Evolutionary conservation across 2,329 filamentous ascomycete species (phyloP), one percentile per base, ranked within the genome.

Genomic region (Colletotrichum sp.): DNA sequence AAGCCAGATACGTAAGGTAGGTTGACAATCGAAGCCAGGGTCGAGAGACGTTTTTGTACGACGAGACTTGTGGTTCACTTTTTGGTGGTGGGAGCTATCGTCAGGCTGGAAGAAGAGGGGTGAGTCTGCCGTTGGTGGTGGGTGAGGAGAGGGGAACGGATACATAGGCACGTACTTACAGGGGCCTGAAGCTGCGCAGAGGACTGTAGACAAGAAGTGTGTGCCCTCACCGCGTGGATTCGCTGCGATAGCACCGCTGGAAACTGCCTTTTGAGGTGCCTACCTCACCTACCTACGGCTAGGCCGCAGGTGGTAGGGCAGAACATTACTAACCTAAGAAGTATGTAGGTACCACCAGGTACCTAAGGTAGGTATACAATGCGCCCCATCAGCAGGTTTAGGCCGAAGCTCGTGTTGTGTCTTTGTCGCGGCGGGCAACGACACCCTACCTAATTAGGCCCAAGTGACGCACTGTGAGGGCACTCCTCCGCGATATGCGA

Each of bases 51-150:
- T 66, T 34, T 66, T 55, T 72, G 52, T 73, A 72, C 32, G 32
- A 56, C 61, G 30, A 58, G 55, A 66, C 61, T 66, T 71, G 62
- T 24, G 62, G 55, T 62, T 56, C 43, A 12, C 56, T 34, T 66
- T 71, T 71, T 58, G 43, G 62, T 69, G 66, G 69, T 55, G 56
- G 64, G 68, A 75, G 73, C 70, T 72, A 70, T 75, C 58, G 56
- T 68, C 70, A 66, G 73, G 73, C 65, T 69, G 58, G 60, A 38
- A 43, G 66, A 70, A 65, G 65, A 74, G 72, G 66, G 52, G 66
- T 55, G 73, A 67, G n/a, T 66, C 43, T 61, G 48, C 21, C 67
- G 70, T 60, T 52, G 36, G 60, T 68, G 26, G 64, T 69, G 64
- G 64, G 32, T 38, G 56, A 52, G 15, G 56, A 48, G 43, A 52